Conservation (phyloP, 257 asterid genomes). For the Jaltomata sinuosa region DNA sequence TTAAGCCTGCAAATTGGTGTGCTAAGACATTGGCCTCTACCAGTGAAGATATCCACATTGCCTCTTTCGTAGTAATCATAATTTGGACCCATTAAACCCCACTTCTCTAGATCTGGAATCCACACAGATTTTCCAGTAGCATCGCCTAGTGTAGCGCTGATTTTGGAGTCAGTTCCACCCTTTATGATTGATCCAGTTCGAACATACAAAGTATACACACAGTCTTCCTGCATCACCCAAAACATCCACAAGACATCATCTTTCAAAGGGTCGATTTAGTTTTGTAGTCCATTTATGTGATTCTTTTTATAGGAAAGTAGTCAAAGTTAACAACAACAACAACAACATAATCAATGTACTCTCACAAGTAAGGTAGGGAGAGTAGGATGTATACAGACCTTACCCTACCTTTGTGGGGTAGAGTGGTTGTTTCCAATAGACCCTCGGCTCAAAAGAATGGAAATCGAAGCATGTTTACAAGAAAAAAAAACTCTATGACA, state of each 20-base stretch:
- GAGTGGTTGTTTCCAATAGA: too few species aligned
- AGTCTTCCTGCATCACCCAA: slow-evolving; percentile 23
- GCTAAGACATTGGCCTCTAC: slow-evolving; percentile 34
- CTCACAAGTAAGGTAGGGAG: too few species aligned
- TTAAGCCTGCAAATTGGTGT: slow-evolving; percentile 47
- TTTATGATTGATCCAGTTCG: slow-evolving; percentile 36
- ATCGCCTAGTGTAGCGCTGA: slow-evolving; percentile 37
- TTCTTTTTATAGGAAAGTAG: too few species aligned
- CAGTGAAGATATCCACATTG: slow-evolving; percentile 41
- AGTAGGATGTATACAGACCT: too few species aligned
- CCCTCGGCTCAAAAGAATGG: too few species aligned
- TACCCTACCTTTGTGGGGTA: too few species aligned
- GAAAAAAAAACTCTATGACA: too few species aligned
- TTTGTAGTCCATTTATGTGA: too few species aligned
- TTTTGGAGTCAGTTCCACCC: slow-evolving; percentile 47
- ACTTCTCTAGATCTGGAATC: slow-evolving; percentile 34
- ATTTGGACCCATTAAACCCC: slow-evolving; percentile 53
- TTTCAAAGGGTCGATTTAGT: too few species aligned
- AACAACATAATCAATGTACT: too few species aligned
- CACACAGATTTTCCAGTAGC: slow-evolving; percentile 18
- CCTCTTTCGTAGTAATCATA: slow-evolving; percentile 51
- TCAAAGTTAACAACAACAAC: too few species aligned
- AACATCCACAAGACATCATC: not conserved
- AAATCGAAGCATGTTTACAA: too few species aligned
- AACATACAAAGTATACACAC: slow-evolving; percentile 43